A percentile compares a stretch with the other conserved stretches of the same genome.
Conservation (phyloP, 257 asterid genomes). For the Euphrasia confusa region DNA sequence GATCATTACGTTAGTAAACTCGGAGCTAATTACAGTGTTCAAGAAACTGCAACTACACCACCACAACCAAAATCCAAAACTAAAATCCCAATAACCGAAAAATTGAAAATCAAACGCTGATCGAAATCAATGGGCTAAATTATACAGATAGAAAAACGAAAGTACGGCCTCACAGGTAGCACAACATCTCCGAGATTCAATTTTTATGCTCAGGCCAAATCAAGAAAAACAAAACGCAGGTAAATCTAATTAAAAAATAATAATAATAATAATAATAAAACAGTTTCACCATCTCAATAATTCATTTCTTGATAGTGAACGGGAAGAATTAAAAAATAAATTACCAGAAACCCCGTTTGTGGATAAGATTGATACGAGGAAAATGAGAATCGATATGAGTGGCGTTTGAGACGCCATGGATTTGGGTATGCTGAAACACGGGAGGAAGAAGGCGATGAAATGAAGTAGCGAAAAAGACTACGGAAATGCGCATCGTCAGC, state of each 20-base stretch:
- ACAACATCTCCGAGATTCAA: conserved; percentile 14
- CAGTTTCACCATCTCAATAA: neutral
- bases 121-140: neutral
- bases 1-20: conserved; percentile 22
- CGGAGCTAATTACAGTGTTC: neutral
- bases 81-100: no score
- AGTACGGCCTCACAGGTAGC: neutral
- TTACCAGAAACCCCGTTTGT: conserved; percentile 31
- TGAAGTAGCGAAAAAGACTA: conserved; percentile 24
- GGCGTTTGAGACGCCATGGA: conserved; percentile 25
- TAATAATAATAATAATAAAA: no score
- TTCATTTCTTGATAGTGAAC: neutral
- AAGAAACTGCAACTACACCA: neutral
- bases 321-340: neutral
- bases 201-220: neutral
- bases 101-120: neutral
- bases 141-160: no score
- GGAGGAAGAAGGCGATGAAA: neutral
- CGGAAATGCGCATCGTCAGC: conserved; percentile 17
- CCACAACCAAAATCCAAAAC: neutral
- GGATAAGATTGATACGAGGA: conserved; percentile 10
- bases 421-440: neutral
- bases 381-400: neutral
- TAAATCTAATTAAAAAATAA: no score
- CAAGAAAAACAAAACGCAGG: neutral